phyloP scores from a whole-genome alignment of 305 asterid species.

The Caryopteris hybrid region DNA sequence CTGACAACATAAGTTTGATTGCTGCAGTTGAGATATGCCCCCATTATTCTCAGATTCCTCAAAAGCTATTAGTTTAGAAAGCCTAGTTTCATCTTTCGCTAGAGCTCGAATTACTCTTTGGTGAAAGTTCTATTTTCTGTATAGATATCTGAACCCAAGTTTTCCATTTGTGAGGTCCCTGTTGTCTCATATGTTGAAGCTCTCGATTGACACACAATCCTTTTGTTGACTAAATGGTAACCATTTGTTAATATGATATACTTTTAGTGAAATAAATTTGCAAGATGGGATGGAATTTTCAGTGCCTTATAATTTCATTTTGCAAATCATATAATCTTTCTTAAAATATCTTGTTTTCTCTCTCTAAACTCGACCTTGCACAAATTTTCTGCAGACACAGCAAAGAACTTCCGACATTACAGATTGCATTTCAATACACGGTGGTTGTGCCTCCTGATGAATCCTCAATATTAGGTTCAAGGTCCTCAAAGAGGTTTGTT shows the following conservation, averaged over 20 bases:
- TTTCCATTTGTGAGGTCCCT: constrained; percentile 6
- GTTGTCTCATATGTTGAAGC: background rate
- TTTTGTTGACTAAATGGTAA: constrained; percentile 8
- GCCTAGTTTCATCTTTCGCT: background rate
- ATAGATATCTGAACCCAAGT: constrained; percentile 14
- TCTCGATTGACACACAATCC: background rate
- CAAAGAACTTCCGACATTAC: constrained; percentile 77
- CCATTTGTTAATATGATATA: background rate
- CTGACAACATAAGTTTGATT: constrained; percentile 10
- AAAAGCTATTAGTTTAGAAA: constrained; percentile 14
- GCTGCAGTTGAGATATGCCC: constrained; percentile 5
- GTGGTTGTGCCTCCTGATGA: constrained; percentile 87
- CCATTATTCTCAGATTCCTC: background rate
- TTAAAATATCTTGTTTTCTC: background rate
- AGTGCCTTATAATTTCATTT: constrained; percentile 10
- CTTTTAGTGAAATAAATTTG: background rate
- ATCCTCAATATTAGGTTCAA: constrained; percentile 43
- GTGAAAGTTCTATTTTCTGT: background rate
- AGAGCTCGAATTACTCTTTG: background rate
- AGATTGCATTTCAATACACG: constrained; percentile 95
- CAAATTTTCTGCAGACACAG: constrained; percentile 59
- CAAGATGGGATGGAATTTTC: constrained; percentile 9
- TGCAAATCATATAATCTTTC: background rate
- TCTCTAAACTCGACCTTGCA: background rate
- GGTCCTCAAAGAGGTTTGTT: constrained; percentile 61